Base-by-base conservation (phyloP, 257 asterid species). In the Solanum chilense region DNA sequence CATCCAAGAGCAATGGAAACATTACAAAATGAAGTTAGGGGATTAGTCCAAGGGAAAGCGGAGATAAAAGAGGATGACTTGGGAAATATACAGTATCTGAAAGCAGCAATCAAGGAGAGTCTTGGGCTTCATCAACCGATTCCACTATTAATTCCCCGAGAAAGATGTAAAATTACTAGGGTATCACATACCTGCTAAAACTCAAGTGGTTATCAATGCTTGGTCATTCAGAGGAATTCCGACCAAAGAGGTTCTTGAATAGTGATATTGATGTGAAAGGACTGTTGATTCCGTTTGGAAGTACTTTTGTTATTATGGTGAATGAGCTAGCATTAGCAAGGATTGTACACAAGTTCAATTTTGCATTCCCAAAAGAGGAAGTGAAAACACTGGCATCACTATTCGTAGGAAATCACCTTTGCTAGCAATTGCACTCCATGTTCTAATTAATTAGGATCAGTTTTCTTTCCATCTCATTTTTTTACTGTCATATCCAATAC, bases 201-300 rank as follows among this genome's bases (percentile, higher is more conserved):
- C 92, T 49, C 77, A 42, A 7, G 92, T 90, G n/a, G 1, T 93
- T 1, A 37, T 92, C 35, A 94, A 92, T 60, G 92, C 87, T 9
- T 94, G 95, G 98, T 89, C 95, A 92, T 1, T 90, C 95, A 0
- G 90, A 90, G 49, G 90, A 93, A 9, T 93, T 92, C 86, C 39
- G 4, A 3, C 95, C 97, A 0, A 95, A 93, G 49, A 90, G 95
- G 21, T 92, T 94, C 42, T 56, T 89, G 76, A 77, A 86, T 27
- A 15, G 81, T 6, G 60, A 60, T 31, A 81, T 86, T 9, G 95
- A 93, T 81, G 91, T 84, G 80, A 89, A 20, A 52, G 95, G 95
- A 27, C 73, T 85, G 87, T 84, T 90, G 14, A 87, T 88, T 9
- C 96, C 95, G 2, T 94, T 92, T 44, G 96, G 96, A 3, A 86